These are phyloP conservation scores for Penicillium sp. DNA, from an alignment of 2,329 filamentous ascomycete species.

Conservation along the genomic window DNA sequence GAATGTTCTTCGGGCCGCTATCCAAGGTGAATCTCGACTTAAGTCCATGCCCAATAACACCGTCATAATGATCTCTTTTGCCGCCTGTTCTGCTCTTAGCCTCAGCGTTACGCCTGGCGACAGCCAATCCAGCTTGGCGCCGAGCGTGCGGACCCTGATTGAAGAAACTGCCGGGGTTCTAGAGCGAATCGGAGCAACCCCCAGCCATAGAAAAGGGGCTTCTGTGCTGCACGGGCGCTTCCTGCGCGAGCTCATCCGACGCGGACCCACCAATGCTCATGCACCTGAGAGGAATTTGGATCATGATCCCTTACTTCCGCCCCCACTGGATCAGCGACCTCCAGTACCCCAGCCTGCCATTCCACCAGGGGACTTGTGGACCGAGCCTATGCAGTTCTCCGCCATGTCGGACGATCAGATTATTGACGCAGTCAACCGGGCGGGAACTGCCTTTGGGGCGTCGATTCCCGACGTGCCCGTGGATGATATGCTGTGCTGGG, in stretches of 20 bases:
- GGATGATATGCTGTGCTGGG: constrained; percentile 60
- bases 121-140: constrained; percentile 57
- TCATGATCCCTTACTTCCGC: constrained; percentile 13
- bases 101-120: constrained; percentile 61
- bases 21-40: constrained; percentile 68
- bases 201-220: constrained; percentile 66
- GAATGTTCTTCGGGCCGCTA: constrained; percentile 72
- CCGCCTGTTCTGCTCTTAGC: constrained; percentile 67
- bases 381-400: constrained; percentile 62
- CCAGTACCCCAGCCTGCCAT: constrained; percentile 27
- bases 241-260: constrained; percentile 51
- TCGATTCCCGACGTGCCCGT: constrained; percentile 58
- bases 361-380: constrained; percentile 40
- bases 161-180: constrained; percentile 69
- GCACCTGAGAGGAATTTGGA: constrained; percentile 8
- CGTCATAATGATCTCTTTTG: constrained; percentile 76
- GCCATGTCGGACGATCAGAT: constrained; percentile 71
- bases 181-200: constrained; percentile 66
- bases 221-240: constrained; percentile 62
- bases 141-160: constrained; percentile 64
- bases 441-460: constrained; percentile 60
- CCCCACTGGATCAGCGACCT: constrained; percentile 17
- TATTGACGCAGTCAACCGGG: constrained; percentile 64
- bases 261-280: constrained; percentile 28
- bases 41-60: constrained; percentile 79